Conservation (phyloP, 2,329 filamentous ascomycete genomes). For the Fusarium metavorans region DNA sequence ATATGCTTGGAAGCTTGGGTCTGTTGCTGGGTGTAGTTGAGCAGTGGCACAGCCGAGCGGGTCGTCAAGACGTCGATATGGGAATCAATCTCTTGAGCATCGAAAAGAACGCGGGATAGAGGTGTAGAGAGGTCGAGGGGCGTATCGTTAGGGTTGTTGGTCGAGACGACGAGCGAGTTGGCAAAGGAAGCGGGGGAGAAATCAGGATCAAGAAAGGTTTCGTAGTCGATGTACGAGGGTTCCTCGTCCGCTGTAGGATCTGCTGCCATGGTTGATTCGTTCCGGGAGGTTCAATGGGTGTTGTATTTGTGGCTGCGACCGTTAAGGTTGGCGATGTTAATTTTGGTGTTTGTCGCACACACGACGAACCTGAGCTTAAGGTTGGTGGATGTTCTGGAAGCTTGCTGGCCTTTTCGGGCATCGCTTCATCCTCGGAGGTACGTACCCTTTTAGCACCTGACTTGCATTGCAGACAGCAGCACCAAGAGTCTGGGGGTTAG, state of each 20-base stretch:
- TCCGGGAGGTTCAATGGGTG: not conserved
- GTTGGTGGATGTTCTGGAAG: conserved; percentile 40
- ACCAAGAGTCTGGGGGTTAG: conserved; percentile 23
- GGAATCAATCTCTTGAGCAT: conserved; percentile 96
- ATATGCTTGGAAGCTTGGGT: conserved; percentile 79
- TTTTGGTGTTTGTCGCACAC: conserved; percentile 9
- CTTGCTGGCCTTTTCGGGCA: conserved; percentile 45
- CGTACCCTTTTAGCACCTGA: conserved; percentile 28
- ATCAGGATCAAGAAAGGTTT: conserved; percentile 84
- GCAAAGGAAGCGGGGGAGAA: conserved; percentile 89
- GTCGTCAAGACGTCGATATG: conserved; percentile 93
- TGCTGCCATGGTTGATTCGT: conserved; percentile 16
- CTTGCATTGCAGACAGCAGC: conserved; percentile 17
- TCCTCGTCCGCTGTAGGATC: conserved; percentile 57
- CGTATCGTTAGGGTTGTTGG: conserved; percentile 91
- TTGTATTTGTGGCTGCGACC: not conserved
- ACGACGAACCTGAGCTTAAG: conserved; percentile 10
- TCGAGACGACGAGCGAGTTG: conserved; percentile 87
- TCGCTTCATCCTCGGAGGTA: conserved; percentile 33
- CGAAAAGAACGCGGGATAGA: conserved; percentile 92
- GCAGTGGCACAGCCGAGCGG: conserved; percentile 82
- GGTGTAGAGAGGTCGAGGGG: conserved; percentile 94
- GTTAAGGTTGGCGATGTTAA: conserved; percentile 17
- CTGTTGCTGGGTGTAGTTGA: conserved; percentile 81
- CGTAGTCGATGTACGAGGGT: conserved; percentile 94